Evolutionary conservation across 495 filamentous ascomycete genomes (phyloP).

Genomic region (Penicillium fimorum): DNA sequence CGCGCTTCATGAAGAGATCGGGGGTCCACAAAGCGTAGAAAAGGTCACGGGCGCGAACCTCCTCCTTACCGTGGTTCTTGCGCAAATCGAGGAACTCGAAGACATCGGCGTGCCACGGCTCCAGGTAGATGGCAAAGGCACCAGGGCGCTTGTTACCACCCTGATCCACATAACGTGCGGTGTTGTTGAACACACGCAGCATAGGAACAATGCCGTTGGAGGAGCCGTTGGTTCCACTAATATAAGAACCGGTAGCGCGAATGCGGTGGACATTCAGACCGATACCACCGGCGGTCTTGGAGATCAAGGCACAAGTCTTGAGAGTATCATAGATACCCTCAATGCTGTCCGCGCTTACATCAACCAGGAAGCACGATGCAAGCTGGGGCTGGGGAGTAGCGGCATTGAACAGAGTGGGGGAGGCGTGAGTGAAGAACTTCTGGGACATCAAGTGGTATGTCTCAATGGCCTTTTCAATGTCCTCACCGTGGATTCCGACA

Average conservation of each 20-base stretch:
- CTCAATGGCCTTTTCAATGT: constrained; percentile 91
- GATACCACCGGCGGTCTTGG: constrained; percentile 97
- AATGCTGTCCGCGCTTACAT: constrained; percentile 99
- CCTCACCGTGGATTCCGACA: constrained; percentile 91
- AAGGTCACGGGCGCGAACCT: constrained; percentile 92
- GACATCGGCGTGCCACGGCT: constrained; percentile 98
- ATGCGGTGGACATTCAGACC: constrained; percentile 95
- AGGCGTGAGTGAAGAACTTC: constrained; percentile 97
- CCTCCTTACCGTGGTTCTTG: constrained; percentile 99
- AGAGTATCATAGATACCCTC: constrained; percentile 98
- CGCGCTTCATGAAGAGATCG: constrained; percentile 99
- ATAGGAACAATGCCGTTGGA: constrained; percentile 98
- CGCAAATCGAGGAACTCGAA: constrained; percentile 96
- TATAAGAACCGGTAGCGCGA: constrained; percentile 94
- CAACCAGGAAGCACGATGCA: constrained; percentile 95
- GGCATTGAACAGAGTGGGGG: constrained; percentile 96
- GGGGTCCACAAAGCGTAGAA: constrained; percentile 99
- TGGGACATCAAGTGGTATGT: constrained; percentile 98
- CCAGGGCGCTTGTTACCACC: constrained; percentile 99
- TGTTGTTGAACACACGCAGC: constrained; percentile 99
- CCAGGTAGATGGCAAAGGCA: constrained; percentile 98
- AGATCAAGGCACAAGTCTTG: constrained; percentile 99
- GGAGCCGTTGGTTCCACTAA: constrained; percentile 93
- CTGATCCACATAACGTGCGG: constrained; percentile 96
- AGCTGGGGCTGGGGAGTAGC: constrained; percentile 91